Base-by-base conservation (phyloP, 1,284 basidiomycete species). In the Grifola frondosa region DNA sequence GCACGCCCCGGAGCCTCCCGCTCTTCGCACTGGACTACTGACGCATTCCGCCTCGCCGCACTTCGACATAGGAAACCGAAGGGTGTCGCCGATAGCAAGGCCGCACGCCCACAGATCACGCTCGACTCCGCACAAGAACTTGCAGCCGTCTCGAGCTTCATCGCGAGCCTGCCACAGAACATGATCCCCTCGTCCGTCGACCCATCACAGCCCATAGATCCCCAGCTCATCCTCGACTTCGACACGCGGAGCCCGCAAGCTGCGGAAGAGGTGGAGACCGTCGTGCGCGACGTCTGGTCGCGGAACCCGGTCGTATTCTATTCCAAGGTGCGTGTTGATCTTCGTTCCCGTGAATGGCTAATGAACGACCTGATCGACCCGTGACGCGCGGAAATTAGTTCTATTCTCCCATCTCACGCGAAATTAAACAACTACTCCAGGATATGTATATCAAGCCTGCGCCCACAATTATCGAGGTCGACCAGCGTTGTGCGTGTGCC, bases 141-240 rank as follows among this genome's bases (percentile, higher is more conserved):
- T 13, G 87, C 85, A 0, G 88, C 88, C 4, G 69, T 92, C 36
- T 78, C 88, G 8, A 78, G 77, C 46, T 92, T 91, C 66, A 71
- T 94, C 40, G 84, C 84, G 0, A 84, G 84, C 29, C 75, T 91
- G 15, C 80, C 86, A 0, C 80, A 88, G 63, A 92, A 92, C 64
- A 74, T 84, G 38, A 81, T 94, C 37, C 90, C 91, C 0, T 56
- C 69, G 1, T 68, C 68, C 7, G 74, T 91, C 37, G 79, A 92
- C 60, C 83, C 88, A 0, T 53, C 70, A 5, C 51, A 59, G 15
- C 79, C 88, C 0, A 78, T 93, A 45, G 86, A 91, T 60, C 88
- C 90, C 3, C 75, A 84, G 49, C 75, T 90, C 40, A 76, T 94
- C 10, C 75, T 94, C 41, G 91, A 90, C 58, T 93, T 93, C 61